These are phyloP conservation scores for Kodamaea lidongshanica DNA, from an alignment of 805 yeast genomes.

Conservation along the genomic window DNA sequence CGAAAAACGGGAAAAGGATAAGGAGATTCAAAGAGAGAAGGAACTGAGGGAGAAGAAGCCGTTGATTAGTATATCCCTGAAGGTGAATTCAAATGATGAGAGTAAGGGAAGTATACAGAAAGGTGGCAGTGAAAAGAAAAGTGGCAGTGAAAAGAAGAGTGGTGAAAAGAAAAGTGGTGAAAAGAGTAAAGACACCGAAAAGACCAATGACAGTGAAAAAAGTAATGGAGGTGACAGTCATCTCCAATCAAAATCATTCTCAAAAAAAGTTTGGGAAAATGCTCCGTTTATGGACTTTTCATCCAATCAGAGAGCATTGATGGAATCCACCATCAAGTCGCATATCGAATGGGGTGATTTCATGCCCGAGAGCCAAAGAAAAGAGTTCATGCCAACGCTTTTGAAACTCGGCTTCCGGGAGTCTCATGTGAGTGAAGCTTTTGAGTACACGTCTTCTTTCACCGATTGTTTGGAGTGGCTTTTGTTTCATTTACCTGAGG, in stretches of 20 bases:
- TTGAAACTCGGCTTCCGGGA: constrained; percentile 58
- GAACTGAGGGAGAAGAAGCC: constrained; percentile 47
- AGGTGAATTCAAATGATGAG: constrained; percentile 1
- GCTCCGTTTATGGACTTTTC: constrained; percentile 66
- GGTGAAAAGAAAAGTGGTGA: background rate
- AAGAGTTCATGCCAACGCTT: background rate
- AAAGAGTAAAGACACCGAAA: too few relatives aligned
- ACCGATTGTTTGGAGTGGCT: constrained; percentile 67
- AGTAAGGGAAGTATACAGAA: constrained; percentile 3
- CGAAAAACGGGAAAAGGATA: constrained; percentile 42
- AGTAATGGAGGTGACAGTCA: too few relatives aligned
- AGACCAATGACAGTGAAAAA: background rate
- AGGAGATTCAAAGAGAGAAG: constrained; percentile 39
- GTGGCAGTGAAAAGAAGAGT: constrained; percentile 8
- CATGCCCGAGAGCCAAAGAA: constrained; percentile 1
- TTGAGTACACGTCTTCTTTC: constrained; percentile 47
- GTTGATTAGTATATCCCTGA: constrained; percentile 33
- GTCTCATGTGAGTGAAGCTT: constrained; percentile 66
- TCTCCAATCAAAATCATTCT: constrained; percentile 26
- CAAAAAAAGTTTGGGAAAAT: constrained; percentile 61
- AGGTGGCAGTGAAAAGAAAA: too few relatives aligned
- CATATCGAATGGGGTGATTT: constrained; percentile 50
- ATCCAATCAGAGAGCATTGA: constrained; percentile 51
- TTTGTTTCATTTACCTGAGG: constrained; percentile 86
- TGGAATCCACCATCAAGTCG: constrained; percentile 55